Base-by-base conservation (phyloP, 2,329 filamentous ascomycete species). In the Fusarium sublunatum region DNA sequence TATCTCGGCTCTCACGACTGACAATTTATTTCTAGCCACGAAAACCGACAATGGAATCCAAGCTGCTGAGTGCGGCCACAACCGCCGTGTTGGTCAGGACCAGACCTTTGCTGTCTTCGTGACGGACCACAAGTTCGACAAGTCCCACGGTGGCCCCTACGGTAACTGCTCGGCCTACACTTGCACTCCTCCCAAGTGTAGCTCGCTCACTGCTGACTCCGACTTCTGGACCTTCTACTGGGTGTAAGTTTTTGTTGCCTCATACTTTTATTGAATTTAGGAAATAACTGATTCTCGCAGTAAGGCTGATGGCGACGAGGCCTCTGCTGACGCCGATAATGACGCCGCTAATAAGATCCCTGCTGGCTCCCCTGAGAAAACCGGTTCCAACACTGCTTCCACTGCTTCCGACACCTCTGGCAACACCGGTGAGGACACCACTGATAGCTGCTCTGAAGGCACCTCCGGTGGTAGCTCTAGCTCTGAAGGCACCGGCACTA, bases 221-320 rank as follows among this genome's bases (percentile, higher is more conserved):
- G 68, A 69, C 34, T 70, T 61, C 61, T 70, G 68, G 68, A 70
- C 68, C 8, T 70, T 70, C 36, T 70, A 68, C 64, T 70, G 68
- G 68, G 60, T 52, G 68, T 70, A 48, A 58, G 65, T 57, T 8
- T 26, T 3, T 2, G 1, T 3, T 1, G 7, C 2, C 3, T 19
- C 1, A 5, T 22, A 12, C 36, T 1, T 4, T 31, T 11, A 5
- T 7, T 10, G 10, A 12, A 28, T 31, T 5, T 1, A 1, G 13
- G 19, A 19, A 7, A 24, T 12, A 25, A 7, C 57, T 69, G 34
- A 66, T 39, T 19, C 19, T 19, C 3, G 19, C 19, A 19, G 19
- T 3, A 19, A 19, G 19, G 2, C 19, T 19, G 19, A n/a, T n/a
- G n/a, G n/a, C n/a, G n/a, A n/a, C n/a, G n/a, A n/a, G n/a, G n/a